These are phyloP conservation scores for Vishniacozyma victoriae DNA, from an alignment of 768 basidiomycete species.

Conservation along the genomic window DNA sequence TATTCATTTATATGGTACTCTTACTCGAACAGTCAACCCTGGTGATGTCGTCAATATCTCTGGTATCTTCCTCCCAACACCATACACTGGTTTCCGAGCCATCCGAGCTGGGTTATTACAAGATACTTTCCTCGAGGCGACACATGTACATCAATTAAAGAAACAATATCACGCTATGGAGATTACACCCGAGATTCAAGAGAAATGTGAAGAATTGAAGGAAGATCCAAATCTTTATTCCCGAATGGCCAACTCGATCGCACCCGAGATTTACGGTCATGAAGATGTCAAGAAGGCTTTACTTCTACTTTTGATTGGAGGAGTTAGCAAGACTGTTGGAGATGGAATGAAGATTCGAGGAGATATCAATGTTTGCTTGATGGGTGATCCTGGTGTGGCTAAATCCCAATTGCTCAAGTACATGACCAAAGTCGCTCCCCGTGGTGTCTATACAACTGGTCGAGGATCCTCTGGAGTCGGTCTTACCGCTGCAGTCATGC, in stretches of 20 bases:
- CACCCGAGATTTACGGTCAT: constrained; percentile 98
- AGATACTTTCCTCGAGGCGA: constrained; percentile 91
- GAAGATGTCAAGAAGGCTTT: constrained; percentile 95
- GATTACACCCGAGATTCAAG: constrained; percentile 73
- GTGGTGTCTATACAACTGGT: constrained; percentile 96
- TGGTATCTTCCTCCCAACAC: constrained; percentile 95
- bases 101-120: constrained; percentile 92
- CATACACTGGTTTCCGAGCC: constrained; percentile 95
- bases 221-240: constrained; percentile 74
- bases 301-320: constrained; percentile 83
- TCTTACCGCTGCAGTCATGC: constrained; percentile 97
- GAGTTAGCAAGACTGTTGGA: constrained; percentile 87
- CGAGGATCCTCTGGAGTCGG: constrained; percentile 98
- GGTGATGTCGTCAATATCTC: constrained; percentile 92
- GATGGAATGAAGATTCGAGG: constrained; percentile 99
- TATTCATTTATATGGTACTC: constrained; percentile 80
- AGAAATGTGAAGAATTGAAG: constrained; percentile 62
- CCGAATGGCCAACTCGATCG: constrained; percentile 85
- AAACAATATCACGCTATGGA: constrained; percentile 97
- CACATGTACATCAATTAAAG: constrained; percentile 87
- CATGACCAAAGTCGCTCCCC: constrained; percentile 94
- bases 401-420: constrained; percentile 86
- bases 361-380: constrained; percentile 92
- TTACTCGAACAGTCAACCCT: constrained; percentile 86
- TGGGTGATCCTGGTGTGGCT: constrained; percentile 97